phyloP scores from a whole-genome alignment of 495 filamentous ascomycete species.

The Chlorociboria aeruginascens region DNA sequence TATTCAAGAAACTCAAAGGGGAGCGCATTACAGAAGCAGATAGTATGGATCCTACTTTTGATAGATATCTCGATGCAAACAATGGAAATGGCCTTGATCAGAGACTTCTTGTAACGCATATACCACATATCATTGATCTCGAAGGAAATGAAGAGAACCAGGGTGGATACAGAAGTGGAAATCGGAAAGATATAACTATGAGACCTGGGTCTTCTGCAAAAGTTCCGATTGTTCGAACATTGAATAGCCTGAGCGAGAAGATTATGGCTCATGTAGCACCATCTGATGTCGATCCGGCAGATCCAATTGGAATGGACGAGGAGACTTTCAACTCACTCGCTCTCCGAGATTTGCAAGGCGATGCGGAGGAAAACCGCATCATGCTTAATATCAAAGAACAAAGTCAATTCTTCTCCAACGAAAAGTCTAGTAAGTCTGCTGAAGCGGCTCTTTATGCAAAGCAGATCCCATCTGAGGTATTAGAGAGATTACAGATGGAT shows the following conservation, averaged over 20 bases:
- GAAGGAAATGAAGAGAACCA: conserved; percentile 91
- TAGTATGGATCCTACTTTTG: conserved; percentile 59
- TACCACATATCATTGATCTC: conserved; percentile 83
- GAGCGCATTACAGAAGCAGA: conserved; percentile 70
- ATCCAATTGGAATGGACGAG: conserved; percentile 57
- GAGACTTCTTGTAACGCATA: conserved; percentile 41
- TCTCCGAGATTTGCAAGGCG: conserved; percentile 71
- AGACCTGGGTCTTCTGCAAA: conserved; percentile 51
- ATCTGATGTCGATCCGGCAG: conserved; percentile 52
- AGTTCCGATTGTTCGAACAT: conserved; percentile 67
- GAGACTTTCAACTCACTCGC: conserved; percentile 60
- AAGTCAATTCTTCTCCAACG: conserved; percentile 60
- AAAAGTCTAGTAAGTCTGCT: conserved; percentile 37
- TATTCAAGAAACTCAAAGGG: conserved; percentile 86
- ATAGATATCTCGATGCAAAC: conserved; percentile 67
- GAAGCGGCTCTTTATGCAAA: conserved; percentile 47
- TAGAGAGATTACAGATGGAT: conserved; percentile 50
- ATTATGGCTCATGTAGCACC: conserved; percentile 78
- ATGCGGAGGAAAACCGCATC: conserved; percentile 59
- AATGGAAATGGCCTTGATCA: conserved; percentile 40
- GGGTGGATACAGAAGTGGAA: conserved; percentile 52
- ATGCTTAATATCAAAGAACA: conserved; percentile 82
- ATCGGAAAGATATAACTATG: conserved; percentile 81
- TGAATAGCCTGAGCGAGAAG: conserved; percentile 83
- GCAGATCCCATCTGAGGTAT: conserved; percentile 55